Conservation (phyloP, 768 basidiomycete species). For the Leccinum arenicola region DNA sequence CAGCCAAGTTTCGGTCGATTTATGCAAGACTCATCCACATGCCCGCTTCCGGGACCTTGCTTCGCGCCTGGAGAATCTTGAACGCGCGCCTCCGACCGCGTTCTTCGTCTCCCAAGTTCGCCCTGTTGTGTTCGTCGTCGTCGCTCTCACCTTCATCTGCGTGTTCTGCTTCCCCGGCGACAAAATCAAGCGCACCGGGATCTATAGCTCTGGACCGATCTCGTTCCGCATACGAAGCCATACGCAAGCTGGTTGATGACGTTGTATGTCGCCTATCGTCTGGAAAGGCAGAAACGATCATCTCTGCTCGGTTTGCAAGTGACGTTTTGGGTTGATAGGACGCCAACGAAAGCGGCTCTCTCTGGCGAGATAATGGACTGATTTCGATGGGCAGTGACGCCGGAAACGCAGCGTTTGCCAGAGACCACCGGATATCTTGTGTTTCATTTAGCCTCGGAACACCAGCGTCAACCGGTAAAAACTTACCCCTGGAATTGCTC, state of each 20-base stretch:
- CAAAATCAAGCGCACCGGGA: constrained; percentile 67
- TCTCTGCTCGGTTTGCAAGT: constrained; percentile 37
- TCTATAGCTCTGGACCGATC: constrained; percentile 63
- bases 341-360: constrained; percentile 46
- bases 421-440: constrained; percentile 25
- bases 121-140: constrained; percentile 20
- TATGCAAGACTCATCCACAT: constrained; percentile 82
- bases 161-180: constrained; percentile 48
- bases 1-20: constrained; percentile 2
- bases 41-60: constrained; percentile 62
- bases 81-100: constrained; percentile 59
- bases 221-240: constrained; percentile 63
- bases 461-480: neutral
- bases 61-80: constrained; percentile 68
- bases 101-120: constrained; percentile 27
- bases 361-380: constrained; percentile 33
- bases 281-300: constrained; percentile 29
- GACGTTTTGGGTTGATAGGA: constrained; percentile 56
- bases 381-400: constrained; percentile 68
- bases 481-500: constrained; percentile 28
- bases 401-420: constrained; percentile 38
- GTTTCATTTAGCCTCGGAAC: constrained; percentile 9
- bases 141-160: constrained; percentile 38
- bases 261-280: constrained; percentile 11
- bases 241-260: constrained; percentile 53